A percentile compares a stretch with the other conserved stretches of the same genome.
Conservation (phyloP, 768 basidiomycete species). For the Sistotremastrum niveocremeum region DNA sequence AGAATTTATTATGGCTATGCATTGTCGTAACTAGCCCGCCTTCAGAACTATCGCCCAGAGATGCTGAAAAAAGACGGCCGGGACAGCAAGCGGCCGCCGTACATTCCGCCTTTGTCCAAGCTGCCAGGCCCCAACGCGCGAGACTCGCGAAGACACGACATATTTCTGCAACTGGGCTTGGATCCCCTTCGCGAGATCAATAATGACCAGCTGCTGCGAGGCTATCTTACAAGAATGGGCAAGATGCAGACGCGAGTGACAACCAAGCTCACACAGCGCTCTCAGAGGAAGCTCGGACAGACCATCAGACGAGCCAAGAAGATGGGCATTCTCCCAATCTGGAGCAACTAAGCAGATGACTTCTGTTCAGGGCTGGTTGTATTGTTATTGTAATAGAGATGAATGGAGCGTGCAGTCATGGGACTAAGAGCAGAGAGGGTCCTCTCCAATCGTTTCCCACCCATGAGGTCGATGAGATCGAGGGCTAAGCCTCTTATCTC, state of each 20-base stretch:
- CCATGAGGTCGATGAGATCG: too few relatives aligned
- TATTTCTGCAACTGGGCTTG: slow-evolving; percentile 56
- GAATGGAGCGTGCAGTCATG: too few relatives aligned
- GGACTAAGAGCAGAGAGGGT: too few relatives aligned
- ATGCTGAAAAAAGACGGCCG: too few relatives aligned
- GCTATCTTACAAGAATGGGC: slow-evolving; percentile 61
- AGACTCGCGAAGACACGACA: slow-evolving; percentile 44
- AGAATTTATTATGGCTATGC: background rate
- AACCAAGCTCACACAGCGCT: slow-evolving; percentile 65
- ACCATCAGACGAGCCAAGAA: slow-evolving; percentile 80
- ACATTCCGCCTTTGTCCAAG: slow-evolving; percentile 6
- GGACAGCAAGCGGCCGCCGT: background rate
- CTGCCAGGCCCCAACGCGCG: slow-evolving; percentile 42
- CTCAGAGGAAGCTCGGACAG: slow-evolving; percentile 66
- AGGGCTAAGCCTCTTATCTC: too few relatives aligned
- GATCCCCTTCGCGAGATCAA: slow-evolving; percentile 60
- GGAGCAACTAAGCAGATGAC: slow-evolving; percentile 10
- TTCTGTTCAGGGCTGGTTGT: too few relatives aligned
- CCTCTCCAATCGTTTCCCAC: too few relatives aligned
- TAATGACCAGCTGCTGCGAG: slow-evolving; percentile 43
- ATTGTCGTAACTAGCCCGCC: background rate
- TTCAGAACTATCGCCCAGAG: too few relatives aligned
- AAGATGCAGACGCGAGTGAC: slow-evolving; percentile 60
- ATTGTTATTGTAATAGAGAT: too few relatives aligned
- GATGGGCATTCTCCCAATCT: slow-evolving; percentile 73